phyloP scores from a whole-genome alignment of 106 monocot species.

The Allium sativum region DNA sequence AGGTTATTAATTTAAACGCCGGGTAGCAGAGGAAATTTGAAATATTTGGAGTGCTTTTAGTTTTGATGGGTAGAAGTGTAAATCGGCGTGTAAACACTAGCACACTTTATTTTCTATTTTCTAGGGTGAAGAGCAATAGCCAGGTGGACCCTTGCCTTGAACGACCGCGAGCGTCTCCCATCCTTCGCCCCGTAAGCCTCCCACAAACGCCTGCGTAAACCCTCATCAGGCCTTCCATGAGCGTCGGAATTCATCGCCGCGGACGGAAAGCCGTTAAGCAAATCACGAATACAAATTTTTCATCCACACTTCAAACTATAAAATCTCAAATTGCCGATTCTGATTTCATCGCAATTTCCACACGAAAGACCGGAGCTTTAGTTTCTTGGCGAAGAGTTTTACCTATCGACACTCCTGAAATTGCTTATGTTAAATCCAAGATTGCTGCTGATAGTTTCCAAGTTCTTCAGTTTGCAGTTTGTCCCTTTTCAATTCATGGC shows the following conservation, averaged over 20 bases:
- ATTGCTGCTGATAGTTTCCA: conserved; percentile 74
- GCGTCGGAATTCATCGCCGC: not conserved
- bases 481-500: conserved; percentile 61
- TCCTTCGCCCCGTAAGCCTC: too few relatives aligned
- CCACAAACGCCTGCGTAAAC: too few relatives aligned
- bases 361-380: conserved; percentile 45
- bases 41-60: too few relatives aligned
- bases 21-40: too few relatives aligned
- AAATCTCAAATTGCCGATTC: conserved; percentile 36
- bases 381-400: conserved; percentile 43
- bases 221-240: not conserved
- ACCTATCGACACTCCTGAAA: conserved; percentile 60
- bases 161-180: too few relatives aligned
- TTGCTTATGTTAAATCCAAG: conserved; percentile 81
- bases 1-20: too few relatives aligned
- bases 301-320: conserved; percentile 36
- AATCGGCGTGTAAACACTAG: too few relatives aligned
- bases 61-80: too few relatives aligned
- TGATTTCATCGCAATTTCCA: conserved; percentile 70
- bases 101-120: too few relatives aligned
- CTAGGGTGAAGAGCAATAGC: too few relatives aligned
- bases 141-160: too few relatives aligned
- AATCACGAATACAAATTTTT: conserved; percentile 64
- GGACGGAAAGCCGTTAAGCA: conserved; percentile 15
- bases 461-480: conserved; percentile 71